Evolutionary conservation across 495 filamentous ascomycete species (phyloP).

Genomic region (Aspergillus baeticus): DNA sequence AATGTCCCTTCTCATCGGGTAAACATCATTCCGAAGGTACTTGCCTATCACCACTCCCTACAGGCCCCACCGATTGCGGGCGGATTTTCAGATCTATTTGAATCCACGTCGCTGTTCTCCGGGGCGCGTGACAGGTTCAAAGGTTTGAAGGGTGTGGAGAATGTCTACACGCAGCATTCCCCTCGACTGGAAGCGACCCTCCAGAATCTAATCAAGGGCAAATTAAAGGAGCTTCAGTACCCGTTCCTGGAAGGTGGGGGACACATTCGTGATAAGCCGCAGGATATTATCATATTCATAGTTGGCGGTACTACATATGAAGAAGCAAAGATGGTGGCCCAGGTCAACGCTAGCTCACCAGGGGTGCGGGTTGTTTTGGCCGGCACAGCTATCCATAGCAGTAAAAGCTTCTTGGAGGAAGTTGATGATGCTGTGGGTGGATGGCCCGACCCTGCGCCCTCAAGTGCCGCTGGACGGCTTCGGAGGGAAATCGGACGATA

Average conservation of each 20-base stretch:
- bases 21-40: constrained; percentile 71
- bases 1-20: constrained; percentile 70
- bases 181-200: constrained; percentile 83
- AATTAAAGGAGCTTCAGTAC: constrained; percentile 78
- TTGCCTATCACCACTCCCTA: constrained; percentile 79
- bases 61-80: constrained; percentile 67
- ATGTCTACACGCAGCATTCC: constrained; percentile 97
- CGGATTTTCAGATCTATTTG: constrained; percentile 86
- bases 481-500: constrained; percentile 57
- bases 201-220: constrained; percentile 88
- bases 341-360: constrained; percentile 86
- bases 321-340: constrained; percentile 90
- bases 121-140: constrained; percentile 88
- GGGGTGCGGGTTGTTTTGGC: constrained; percentile 86
- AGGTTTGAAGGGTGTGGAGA: constrained; percentile 94
- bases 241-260: constrained; percentile 88
- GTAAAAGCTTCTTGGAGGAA: constrained; percentile 81
- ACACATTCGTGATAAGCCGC: constrained; percentile 86
- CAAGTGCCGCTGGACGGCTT: constrained; percentile 69
- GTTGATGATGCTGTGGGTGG: constrained; percentile 73
- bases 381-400: constrained; percentile 83
- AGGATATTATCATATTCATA: constrained; percentile 94
- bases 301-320: constrained; percentile 93
- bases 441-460: constrained; percentile 74
- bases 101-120: constrained; percentile 87